Conservation (phyloP, 371 early-diverging fungal species). For the Apophysomyces sp. region DNA sequence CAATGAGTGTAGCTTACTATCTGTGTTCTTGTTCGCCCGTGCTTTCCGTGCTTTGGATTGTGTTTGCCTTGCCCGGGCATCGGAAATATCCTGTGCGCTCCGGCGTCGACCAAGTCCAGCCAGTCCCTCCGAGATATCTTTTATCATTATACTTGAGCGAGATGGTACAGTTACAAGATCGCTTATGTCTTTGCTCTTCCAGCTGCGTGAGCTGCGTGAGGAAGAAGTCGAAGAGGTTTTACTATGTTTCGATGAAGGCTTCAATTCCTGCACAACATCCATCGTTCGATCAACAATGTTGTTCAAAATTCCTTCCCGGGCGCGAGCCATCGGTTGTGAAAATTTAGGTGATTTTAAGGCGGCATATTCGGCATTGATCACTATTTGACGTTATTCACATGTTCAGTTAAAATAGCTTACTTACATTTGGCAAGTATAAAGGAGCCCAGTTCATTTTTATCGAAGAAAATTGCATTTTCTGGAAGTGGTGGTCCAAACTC, state of each 20-base stretch:
- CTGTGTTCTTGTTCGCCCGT: not conserved
- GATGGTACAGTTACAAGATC: conserved; percentile 22
- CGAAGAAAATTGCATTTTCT: conserved; percentile 56
- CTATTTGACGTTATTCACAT: conserved; percentile 11
- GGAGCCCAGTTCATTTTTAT: conserved; percentile 45
- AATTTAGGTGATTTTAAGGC: conserved; percentile 76
- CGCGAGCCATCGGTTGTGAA: conserved; percentile 54
- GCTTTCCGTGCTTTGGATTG: conserved; percentile 5
- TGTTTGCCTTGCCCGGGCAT: not conserved
- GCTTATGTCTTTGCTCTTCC: conserved; percentile 1
- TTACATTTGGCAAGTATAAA: conserved; percentile 67
- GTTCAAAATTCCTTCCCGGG: conserved; percentile 56
- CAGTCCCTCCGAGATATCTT: conserved; percentile 30
- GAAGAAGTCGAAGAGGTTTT: conserved; percentile 42
- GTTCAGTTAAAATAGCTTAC: not conserved
- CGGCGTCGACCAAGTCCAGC: conserved; percentile 25
- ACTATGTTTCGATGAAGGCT: conserved; percentile 15
- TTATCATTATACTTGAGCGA: conserved; percentile 30
- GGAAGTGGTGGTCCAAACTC: conserved; percentile 70
- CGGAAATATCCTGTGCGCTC: conserved; percentile 23
- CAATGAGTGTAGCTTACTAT: not conserved
- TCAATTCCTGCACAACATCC: conserved; percentile 8
- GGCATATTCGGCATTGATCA: conserved; percentile 81
- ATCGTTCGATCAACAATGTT: conserved; percentile 43
- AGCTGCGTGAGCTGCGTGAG: conserved; percentile 23